Evolutionary conservation across 441 rosid species (phyloP).

Genomic region (Populus tomentosa): DNA sequence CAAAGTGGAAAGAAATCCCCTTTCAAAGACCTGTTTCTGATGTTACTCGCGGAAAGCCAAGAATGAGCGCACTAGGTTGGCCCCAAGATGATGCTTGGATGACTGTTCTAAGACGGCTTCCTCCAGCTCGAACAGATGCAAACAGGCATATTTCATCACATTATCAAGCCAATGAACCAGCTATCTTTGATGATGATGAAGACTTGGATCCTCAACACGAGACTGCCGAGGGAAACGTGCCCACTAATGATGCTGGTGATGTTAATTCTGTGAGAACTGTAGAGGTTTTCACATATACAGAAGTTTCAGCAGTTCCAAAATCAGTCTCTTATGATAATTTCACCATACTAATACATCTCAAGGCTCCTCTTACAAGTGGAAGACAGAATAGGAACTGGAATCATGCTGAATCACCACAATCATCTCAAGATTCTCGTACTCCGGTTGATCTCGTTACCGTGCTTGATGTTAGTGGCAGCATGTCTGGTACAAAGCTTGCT

Average conservation of each 20-base stretch:
- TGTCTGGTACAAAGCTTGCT: slow-evolving; percentile 96
- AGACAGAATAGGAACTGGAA: slow-evolving; percentile 20
- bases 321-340: slow-evolving; percentile 50
- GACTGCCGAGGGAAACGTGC: slow-evolving; percentile 27
- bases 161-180: slow-evolving; percentile 58
- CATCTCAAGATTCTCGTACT: slow-evolving; percentile 51
- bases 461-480: slow-evolving; percentile 96
- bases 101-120: slow-evolving; percentile 47
- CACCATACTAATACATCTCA: slow-evolving; percentile 65
- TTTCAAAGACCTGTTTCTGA: slow-evolving; percentile 43
- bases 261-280: slow-evolving; percentile 29
- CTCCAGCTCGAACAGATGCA: slow-evolving; percentile 47
- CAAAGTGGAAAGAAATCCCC: slow-evolving; percentile 86
- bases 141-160: slow-evolving; percentile 43
- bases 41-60: slow-evolving; percentile 22
- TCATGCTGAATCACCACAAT: slow-evolving; percentile 14
- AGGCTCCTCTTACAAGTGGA: slow-evolving; percentile 46
- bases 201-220: slow-evolving; percentile 43
- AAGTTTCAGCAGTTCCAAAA: slow-evolving; percentile 58
- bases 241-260: slow-evolving; percentile 8
- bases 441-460: slow-evolving; percentile 82
- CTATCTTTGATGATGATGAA: slow-evolving; percentile 70
- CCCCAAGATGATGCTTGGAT: slow-evolving; percentile 46
- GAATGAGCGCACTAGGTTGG: slow-evolving; percentile 36
- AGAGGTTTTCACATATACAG: slow-evolving; percentile 59